Evolutionary conservation across 257 asterid genomes (phyloP).

Genomic region (Eucommia ulmoides): DNA sequence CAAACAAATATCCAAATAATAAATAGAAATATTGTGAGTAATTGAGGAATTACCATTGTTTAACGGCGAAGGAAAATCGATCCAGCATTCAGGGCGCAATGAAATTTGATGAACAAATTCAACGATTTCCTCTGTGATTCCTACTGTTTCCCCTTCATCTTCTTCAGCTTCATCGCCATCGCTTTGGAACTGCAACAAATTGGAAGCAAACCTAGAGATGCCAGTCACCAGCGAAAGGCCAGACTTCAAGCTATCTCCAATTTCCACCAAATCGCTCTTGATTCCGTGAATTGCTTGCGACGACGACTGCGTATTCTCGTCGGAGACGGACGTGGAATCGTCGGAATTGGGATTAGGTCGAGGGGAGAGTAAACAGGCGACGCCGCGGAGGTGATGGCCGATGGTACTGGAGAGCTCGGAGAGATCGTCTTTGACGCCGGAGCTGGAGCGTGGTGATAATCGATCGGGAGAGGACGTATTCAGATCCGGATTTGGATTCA

Average conservation of each 20-base stretch:
- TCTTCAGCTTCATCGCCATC: conserved; percentile 22
- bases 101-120: conserved; percentile 42
- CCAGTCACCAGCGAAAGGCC: conserved; percentile 30
- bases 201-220: conserved; percentile 42
- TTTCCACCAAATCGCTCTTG: conserved; percentile 57
- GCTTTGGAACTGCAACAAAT: conserved; percentile 30
- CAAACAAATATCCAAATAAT: too few relatives aligned
- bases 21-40: too few relatives aligned
- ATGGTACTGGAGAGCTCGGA: conserved; percentile 26
- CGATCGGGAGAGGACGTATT: conserved; percentile 5
- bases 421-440: conserved; percentile 34
- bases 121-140: conserved; percentile 45
- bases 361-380: conserved; percentile 55
- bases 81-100: conserved; percentile 57
- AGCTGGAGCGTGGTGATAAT: conserved; percentile 17
- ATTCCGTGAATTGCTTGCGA: conserved; percentile 41
- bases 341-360: conserved; percentile 18
- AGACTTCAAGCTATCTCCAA: conserved; percentile 55
- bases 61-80: conserved; percentile 57
- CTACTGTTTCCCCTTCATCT: conserved; percentile 24
- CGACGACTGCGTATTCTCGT: conserved; percentile 9
- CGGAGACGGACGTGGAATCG: not conserved
- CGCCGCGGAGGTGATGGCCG: conserved; percentile 42
- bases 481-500: conserved; percentile 4
- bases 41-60: conserved; percentile 53